These are phyloP conservation scores for Evansstolkia leycettana DNA, from an alignment of 495 filamentous ascomycete genomes.

Conservation along the genomic window DNA sequence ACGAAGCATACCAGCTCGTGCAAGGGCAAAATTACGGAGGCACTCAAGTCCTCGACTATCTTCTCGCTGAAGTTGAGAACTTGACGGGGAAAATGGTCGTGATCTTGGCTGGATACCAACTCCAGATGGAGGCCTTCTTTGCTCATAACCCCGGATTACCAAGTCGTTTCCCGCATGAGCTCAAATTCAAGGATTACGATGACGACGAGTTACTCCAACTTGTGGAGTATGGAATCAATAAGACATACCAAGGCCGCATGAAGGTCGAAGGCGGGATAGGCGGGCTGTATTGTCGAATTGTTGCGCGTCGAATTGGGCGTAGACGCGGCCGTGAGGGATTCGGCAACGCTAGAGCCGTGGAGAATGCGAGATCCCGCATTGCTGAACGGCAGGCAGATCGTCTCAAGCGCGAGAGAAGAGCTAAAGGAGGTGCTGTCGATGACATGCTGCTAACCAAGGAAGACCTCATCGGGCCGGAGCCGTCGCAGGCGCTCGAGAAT, in stretches of 20 bases:
- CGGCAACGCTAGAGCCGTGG: slow-evolving; percentile 57
- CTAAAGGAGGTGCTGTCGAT: slow-evolving; percentile 15
- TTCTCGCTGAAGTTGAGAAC: slow-evolving; percentile 68
- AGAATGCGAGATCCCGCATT: slow-evolving; percentile 47
- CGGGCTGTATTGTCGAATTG: slow-evolving; percentile 57
- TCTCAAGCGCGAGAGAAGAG: slow-evolving; percentile 27
- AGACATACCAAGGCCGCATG: slow-evolving; percentile 40
- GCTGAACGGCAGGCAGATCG: slow-evolving; percentile 45
- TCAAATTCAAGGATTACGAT: slow-evolving; percentile 59
- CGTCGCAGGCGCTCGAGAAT: slow-evolving; percentile 33
- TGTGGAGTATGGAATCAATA: slow-evolving; percentile 31
- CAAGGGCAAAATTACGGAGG: slow-evolving; percentile 33
- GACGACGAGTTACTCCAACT: slow-evolving; percentile 53
- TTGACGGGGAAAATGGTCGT: slow-evolving; percentile 63
- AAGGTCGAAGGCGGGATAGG: slow-evolving; percentile 43
- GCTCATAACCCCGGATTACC: slow-evolving; percentile 63
- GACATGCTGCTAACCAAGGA: slow-evolving; percentile 43
- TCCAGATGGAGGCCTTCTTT: slow-evolving; percentile 72
- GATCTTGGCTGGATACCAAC: slow-evolving; percentile 65
- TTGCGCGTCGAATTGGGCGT: slow-evolving; percentile 45
- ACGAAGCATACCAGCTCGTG: slow-evolving; percentile 65
- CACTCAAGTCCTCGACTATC: slow-evolving; percentile 53
- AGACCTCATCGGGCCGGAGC: slow-evolving; percentile 58
- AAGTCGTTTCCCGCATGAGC: slow-evolving; percentile 54
- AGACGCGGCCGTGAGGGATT: slow-evolving; percentile 56